Base-by-base conservation (phyloP, 805 yeast species). In the Zygosaccharomyces bailii region DNA sequence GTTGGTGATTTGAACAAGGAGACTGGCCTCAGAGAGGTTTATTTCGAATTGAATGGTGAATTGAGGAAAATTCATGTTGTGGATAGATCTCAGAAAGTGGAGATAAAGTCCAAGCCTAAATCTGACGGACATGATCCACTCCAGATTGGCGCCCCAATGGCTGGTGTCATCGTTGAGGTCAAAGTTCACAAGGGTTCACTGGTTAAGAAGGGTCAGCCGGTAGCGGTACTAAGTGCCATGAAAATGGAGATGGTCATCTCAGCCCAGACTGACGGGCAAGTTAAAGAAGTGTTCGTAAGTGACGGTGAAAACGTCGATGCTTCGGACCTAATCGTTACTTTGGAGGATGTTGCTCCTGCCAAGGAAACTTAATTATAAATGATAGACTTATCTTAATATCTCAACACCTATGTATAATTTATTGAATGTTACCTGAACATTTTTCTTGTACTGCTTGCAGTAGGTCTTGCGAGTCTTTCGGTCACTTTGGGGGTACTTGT, bases 191-290 rank as follows among this genome's bases (percentile, higher is more conserved):
- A 80, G 55, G 96, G 95, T 49, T 76, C 82, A 42, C 84, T 84
- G 53, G 96, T 93, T 54, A 88, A 87, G 79, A 91, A 91, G 79
- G 99, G 99, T 54, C 96, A 91, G 65, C 90, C 96, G 25, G 68
- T 91, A 53, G 95, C 95, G 50, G 96, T 91, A 19, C 76, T 91
- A 64, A 81, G 91, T 65, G 99, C 99, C 52, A 91, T 91, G 99
- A 91, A 91, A 80, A 91, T 91, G 99, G 99, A 93, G 74, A 93
- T 93, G 97, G 95, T 93, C 42, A 90, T 91, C 58, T 79, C 88
- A 65, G 91, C 99, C 17, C 95, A 95, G 44, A 84, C 80, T 48
- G 76, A 83, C 47, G 99, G 99, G 66, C 79, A 77, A 63, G 80
- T 93, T 50, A 82, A 84, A 38, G 87, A 84, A 17, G 76, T 93